Conservation (phyloP, 2,329 filamentous ascomycete species). For the Botryotinia narcissicola region DNA sequence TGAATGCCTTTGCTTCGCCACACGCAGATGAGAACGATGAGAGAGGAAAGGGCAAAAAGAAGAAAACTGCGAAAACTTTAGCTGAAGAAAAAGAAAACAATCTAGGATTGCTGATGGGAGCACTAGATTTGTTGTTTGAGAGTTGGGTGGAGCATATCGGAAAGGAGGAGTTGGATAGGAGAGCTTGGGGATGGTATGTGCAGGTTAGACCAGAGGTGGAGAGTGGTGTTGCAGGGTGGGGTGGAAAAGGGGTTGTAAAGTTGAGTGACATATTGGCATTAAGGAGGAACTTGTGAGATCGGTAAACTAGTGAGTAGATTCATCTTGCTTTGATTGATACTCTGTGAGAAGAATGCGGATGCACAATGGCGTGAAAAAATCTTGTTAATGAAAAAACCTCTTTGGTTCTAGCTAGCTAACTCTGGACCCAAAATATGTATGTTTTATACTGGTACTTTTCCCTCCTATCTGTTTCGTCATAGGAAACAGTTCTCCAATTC, state of each 20-base stretch:
- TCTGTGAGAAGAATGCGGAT: not conserved
- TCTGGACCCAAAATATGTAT: not conserved
- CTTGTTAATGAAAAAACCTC: not conserved
- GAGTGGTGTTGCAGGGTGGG: conserved; percentile 74
- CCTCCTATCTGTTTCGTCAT: not conserved
- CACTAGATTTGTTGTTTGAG: conserved; percentile 67
- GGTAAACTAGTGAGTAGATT: conserved; percentile 2
- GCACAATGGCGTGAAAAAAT: not conserved
- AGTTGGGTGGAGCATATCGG: conserved; percentile 70
- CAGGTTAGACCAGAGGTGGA: conserved; percentile 74
- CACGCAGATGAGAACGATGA: conserved; percentile 30
- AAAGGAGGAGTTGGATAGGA: conserved; percentile 66
- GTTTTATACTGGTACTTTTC: not conserved
- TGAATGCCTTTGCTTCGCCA: conserved; percentile 55
- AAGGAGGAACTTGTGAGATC: conserved; percentile 42
- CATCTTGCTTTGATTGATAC: not conserved
- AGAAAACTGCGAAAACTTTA: conserved; percentile 50
- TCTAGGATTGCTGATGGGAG: conserved; percentile 65
- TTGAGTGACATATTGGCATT: conserved; percentile 64
- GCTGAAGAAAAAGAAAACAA: conserved; percentile 66
- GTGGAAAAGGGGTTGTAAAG: conserved; percentile 70
- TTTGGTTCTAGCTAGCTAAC: not conserved
- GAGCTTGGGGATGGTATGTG: conserved; percentile 81
- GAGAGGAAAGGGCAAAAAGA: conserved; percentile 43
- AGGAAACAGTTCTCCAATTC: not conserved